Evolutionary conservation across 2,329 filamentous ascomycete species (phyloP).

Genomic region (Polychaeton citri): DNA sequence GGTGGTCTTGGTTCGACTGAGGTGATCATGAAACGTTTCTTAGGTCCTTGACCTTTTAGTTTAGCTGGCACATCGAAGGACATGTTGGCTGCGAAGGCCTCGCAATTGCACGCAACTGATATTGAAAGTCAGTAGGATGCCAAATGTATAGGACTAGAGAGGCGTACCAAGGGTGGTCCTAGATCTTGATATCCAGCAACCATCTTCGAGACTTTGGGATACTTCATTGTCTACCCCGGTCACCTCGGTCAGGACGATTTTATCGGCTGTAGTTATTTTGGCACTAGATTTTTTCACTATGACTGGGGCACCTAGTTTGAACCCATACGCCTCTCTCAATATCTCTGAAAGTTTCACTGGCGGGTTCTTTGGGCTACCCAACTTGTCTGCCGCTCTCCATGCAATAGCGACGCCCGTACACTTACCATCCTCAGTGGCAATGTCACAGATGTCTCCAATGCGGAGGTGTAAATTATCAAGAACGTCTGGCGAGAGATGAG

Average conservation of each 20-base stretch:
- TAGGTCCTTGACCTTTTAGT: conserved; percentile 30
- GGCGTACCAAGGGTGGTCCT: too few relatives aligned
- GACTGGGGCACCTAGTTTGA: conserved; percentile 60
- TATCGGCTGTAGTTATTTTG: conserved; percentile 40
- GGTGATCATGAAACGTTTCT: conserved; percentile 48
- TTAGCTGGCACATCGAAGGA: conserved; percentile 51
- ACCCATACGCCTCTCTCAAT: conserved; percentile 57
- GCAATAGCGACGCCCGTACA: conserved; percentile 44
- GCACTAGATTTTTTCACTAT: conserved; percentile 42
- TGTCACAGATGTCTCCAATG: conserved; percentile 46
- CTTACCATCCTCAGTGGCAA: conserved; percentile 30
- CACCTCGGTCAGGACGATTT: conserved; percentile 49
- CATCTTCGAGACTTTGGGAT: conserved; percentile 16
- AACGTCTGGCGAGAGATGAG: conserved; percentile 43
- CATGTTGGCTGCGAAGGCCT: conserved; percentile 57
- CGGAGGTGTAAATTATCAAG: conserved; percentile 42
- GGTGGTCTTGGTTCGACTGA: conserved; percentile 33
- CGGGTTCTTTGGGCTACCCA: conserved; percentile 48
- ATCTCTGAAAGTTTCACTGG: conserved; percentile 60
- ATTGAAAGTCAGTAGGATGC: too few relatives aligned
- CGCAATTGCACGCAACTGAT: conserved; percentile 36
- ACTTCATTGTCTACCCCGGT: conserved; percentile 23
- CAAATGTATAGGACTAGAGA: too few relatives aligned
- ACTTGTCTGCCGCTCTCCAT: conserved; percentile 41
- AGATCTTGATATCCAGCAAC: conserved; percentile 18